Base-by-base conservation (phyloP, 2,329 filamentous ascomycete species). In the Ophiocordyceps sinensis region DNA sequence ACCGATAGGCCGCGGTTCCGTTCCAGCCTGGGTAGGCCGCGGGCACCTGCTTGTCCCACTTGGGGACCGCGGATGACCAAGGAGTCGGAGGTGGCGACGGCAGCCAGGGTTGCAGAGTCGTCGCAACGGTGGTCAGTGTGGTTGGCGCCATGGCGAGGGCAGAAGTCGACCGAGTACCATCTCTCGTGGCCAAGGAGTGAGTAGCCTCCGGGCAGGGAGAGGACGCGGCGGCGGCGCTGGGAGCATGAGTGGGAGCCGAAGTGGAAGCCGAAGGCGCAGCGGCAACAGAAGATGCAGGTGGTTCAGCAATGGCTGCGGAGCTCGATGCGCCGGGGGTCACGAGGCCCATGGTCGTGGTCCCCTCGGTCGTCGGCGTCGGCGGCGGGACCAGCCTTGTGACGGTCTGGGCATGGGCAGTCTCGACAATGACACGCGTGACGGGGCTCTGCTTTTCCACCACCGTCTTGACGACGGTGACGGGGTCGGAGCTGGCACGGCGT, bases 391-490 rank as follows among this genome's bases (percentile, higher is more conserved):
- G 42, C 17, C 55, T 50, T 26, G 55, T 57, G 21, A 60, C 44
- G 5, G 56, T 60, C 13, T 49, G 39, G 1, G 52, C 49, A 11
- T 52, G 41, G 14, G 44, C 49, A 7, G 55, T 58, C 30, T 49
- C 43, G 5, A 53, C 56, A 41, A 60, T 42, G 12, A 48, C 48
- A 5, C 51, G 44, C 3, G 53, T 60, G 30, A 52, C 39, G 1
- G 57, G 49, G 1, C 23, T 26, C 23, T 7, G 4, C 23, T 6
- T 58, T 29, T 49, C 43, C 4, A 53, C 56, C 13, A 61, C 51
- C 4, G 61, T 64, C 41, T 60, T 47, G 26, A 58, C 53, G 1
- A n/a, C n/a, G n/a, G 60, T 63, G 36, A 62, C 54, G 5, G 34
- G 6, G 17, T 13, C 34, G 34, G 15, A 7, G 49, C 45, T 44